These are phyloP conservation scores for Macrolepiota albuminosa DNA, from an alignment of 768 basidiomycete species.

Conservation along the genomic window DNA sequence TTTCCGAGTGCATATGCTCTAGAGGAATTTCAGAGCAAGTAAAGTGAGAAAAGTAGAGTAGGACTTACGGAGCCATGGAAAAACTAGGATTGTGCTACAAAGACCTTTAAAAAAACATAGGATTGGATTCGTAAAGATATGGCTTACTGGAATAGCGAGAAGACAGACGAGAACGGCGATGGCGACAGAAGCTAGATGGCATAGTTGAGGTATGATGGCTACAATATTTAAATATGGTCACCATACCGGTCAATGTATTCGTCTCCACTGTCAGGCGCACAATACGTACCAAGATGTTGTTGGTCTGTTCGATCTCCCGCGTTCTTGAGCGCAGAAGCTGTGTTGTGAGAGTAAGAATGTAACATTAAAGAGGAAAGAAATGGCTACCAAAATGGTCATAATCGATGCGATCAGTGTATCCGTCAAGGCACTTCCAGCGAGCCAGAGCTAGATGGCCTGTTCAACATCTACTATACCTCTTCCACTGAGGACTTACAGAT, in stretches of 20 bases:
- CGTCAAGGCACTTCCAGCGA: slow-evolving; percentile 10
- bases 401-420: slow-evolving; percentile 10
- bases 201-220: not conserved
- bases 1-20: slow-evolving; percentile 14
- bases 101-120: not conserved
- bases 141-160: slow-evolving; percentile 11
- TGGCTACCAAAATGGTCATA: slow-evolving; percentile 8
- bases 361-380: not conserved
- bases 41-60: not conserved
- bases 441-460: slow-evolving; percentile 6
- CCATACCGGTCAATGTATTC: slow-evolving; percentile 9
- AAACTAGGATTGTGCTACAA: slow-evolving; percentile 11
- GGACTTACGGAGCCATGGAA: slow-evolving; percentile 12
- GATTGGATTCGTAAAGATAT: too few species aligned
- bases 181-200: slow-evolving; percentile 5
- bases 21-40: not conserved
- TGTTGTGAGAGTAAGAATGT: not conserved
- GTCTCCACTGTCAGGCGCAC: slow-evolving; percentile 15
- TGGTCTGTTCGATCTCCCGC: slow-evolving; percentile 4
- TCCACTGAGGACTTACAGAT: not conserved
- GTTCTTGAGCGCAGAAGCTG: slow-evolving; percentile 11
- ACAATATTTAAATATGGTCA: not conserved
- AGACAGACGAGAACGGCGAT: slow-evolving; percentile 11
- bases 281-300: slow-evolving; percentile 7
- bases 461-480: not conserved